Percentiles rank a stretch among this genome's conserved stretches.
These are phyloP conservation scores for Venturia effusa DNA, from an alignment of 2,329 filamentous ascomycete genomes.

Conservation along the genomic window DNA sequence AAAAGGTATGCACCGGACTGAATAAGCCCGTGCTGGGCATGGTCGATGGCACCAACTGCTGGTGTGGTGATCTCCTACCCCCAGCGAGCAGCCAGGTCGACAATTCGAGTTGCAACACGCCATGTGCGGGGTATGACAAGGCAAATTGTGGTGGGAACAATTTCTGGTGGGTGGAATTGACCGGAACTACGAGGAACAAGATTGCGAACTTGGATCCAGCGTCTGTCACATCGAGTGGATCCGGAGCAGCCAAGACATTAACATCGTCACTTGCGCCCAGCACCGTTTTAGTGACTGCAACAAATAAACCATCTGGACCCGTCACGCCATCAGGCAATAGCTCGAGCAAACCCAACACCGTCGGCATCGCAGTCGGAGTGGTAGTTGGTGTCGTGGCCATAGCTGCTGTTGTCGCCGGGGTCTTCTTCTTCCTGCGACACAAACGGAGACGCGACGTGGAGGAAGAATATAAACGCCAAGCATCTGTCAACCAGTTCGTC, in stretches of 20 bases:
- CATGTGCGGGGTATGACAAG: constrained; percentile 51
- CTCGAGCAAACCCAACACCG: constrained; percentile 51
- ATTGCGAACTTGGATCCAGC: constrained; percentile 23
- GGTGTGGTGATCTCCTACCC: constrained; percentile 62
- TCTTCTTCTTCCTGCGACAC: constrained; percentile 64
- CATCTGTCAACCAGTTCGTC: constrained; percentile 63
- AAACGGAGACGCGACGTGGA: constrained; percentile 68
- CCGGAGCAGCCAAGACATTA: constrained; percentile 14
- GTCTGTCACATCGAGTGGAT: constrained; percentile 1
- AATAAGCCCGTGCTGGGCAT: constrained; percentile 51
- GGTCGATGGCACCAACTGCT: constrained; percentile 53
- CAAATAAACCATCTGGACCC: constrained; percentile 10
- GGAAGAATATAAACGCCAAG: constrained; percentile 73
- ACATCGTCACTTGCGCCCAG: constrained; percentile 3
- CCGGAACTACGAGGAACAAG: constrained; percentile 32
- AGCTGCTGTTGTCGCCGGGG: constrained; percentile 53
- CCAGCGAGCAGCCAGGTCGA: constrained; percentile 41
- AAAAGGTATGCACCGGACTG: constrained; percentile 36
- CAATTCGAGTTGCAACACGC: constrained; percentile 50
- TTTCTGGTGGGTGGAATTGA: constrained; percentile 41
- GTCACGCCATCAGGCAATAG: constrained; percentile 22
- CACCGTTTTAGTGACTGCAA: constrained; percentile 9
- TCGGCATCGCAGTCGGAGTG: constrained; percentile 75
- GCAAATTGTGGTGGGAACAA: constrained; percentile 58
- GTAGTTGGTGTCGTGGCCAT: constrained; percentile 72